Conservation (phyloP, 176 grass and related monocot species). For the Dactylis glomerata region DNA sequence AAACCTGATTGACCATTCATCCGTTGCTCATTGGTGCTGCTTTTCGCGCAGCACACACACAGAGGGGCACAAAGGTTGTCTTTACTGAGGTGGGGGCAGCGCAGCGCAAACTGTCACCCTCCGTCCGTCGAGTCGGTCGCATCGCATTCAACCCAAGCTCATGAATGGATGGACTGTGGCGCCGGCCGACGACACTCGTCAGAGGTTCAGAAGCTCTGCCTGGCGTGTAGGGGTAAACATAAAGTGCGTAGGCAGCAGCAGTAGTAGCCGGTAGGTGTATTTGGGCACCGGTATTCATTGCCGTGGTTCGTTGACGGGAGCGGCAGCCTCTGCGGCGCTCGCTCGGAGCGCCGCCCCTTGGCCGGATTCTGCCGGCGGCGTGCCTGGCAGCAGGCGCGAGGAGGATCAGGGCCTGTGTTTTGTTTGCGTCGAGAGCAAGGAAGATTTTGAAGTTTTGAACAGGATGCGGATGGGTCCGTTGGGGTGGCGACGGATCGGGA, state of each 20-base stretch:
- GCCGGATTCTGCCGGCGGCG: neutral
- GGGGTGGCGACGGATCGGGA: neutral
- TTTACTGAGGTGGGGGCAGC: neutral
- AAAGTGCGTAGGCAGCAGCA: neutral
- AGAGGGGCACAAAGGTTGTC: neutral
- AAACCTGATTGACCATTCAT: slow-evolving; percentile 1
- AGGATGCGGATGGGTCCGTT: neutral
- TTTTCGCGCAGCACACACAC: neutral
- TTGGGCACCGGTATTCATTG: neutral
- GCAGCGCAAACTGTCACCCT: neutral
- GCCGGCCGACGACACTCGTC: neutral
- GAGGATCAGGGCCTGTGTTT: neutral
- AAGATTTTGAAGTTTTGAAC: neutral
- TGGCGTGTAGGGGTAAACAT: neutral
- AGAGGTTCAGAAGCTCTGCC: neutral
- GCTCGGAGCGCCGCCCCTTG: neutral
- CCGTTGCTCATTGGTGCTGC: neutral
- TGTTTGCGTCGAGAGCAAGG: neutral
- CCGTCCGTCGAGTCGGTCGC: neutral
- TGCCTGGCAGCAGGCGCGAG: neutral
- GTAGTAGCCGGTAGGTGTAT: neutral
- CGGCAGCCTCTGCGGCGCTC: neutral
- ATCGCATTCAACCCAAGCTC: no score
- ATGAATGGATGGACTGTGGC: neutral
- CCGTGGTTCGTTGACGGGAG: neutral